A percentile compares a stretch with the other conserved stretches of the same genome.
These are phyloP conservation scores for Penicillium manginii DNA, from an alignment of 495 filamentous ascomycete genomes.

Conservation along the genomic window DNA sequence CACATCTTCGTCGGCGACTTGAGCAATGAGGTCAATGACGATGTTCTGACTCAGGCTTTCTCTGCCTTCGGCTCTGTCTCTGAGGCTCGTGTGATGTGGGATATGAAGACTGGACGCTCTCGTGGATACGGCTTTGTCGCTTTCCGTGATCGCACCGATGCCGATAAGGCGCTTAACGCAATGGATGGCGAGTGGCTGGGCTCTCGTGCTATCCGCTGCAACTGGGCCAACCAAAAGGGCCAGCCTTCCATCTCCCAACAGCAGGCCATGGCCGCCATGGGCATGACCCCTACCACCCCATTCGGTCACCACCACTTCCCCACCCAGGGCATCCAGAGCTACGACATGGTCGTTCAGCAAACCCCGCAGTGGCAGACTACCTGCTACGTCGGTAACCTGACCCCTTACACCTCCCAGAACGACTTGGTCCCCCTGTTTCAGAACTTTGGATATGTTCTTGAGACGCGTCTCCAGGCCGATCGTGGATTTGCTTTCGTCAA, in stretches of 20 bases:
- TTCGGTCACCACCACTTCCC: constrained; percentile 98
- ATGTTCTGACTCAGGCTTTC: constrained; percentile 92
- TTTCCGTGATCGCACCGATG: constrained; percentile 91
- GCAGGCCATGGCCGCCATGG: constrained; percentile 95
- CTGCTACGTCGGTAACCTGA: constrained; percentile 97
- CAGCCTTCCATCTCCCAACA: constrained; percentile 98
- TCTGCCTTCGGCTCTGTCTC: constrained; percentile 95
- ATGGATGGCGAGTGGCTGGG: constrained; percentile 99
- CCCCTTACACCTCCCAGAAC: constrained; percentile 95
- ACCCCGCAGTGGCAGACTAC: constrained; percentile 99
- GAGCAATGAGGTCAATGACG: constrained; percentile 98
- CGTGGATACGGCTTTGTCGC: constrained; percentile 98
- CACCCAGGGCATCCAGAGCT: constrained; percentile 94
- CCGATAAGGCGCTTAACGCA: constrained; percentile 92
- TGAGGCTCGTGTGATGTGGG: constrained; percentile 99
- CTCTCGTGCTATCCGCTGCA: constrained; percentile 97
- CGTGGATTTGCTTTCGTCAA: constrained; percentile 99
- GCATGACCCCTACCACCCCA: constrained; percentile 96
- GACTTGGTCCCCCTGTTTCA: constrained; percentile 96
- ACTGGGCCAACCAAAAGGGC: constrained; percentile 99
- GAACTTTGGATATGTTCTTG: constrained; percentile 96
- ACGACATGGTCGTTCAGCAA: constrained; percentile 95
- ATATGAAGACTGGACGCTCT: constrained; percentile 99
- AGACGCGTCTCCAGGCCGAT: constrained; percentile 97
- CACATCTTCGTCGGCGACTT: constrained; percentile 99